Evolutionary conservation across 441 rosid genomes (phyloP), one percentile per base, ranked within the genome.

Genomic region (Metrosideros polymorpha): DNA sequence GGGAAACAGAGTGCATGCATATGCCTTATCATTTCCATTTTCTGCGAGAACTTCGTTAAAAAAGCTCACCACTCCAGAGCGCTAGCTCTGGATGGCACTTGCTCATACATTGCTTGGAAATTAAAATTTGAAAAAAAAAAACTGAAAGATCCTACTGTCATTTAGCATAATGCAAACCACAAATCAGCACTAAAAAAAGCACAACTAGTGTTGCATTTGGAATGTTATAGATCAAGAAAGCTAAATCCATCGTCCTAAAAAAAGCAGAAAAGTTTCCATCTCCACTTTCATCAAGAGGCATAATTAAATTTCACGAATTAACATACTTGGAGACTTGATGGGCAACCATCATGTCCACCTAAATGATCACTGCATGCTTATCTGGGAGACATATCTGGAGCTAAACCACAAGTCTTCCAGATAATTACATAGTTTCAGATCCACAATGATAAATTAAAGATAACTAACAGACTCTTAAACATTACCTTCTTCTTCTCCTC

Each of bases 401-500:
- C 2, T 50, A 54, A 82, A 12, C 84, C 55, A 39, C 84, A 30
- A 9, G n/a, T 29, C 57, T 83, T 52, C 27, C 55, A 30, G 55
- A 30, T 83, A 52, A 52, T 18, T 83, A 50, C 84, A 83, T 83
- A 13, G 55, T 83, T 83, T 54, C 84, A 49, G 61, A 27, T 51
- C n/a, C 84, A 51, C 43, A 50, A 3, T 24, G 24, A 24, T 30
- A 30, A 52, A 29, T 83, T n/a, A 52, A 83, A 42, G 57, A 79
- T 83, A 52, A 54, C 39, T 83, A 47, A 24, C 84, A 52, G n/a
- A 55, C 47, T 45, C 77, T 59, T 66, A 47, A 82, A 52, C 83
- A 84, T 85, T 91, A 96, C 99, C 99, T 95, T 95, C 88, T 90
- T 92, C 91, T 94, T 96, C 87, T 95, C 90, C 84, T 94, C 96